phyloP scores from a whole-genome alignment of 305 asterid genomes.

The Ajuga reptans region DNA sequence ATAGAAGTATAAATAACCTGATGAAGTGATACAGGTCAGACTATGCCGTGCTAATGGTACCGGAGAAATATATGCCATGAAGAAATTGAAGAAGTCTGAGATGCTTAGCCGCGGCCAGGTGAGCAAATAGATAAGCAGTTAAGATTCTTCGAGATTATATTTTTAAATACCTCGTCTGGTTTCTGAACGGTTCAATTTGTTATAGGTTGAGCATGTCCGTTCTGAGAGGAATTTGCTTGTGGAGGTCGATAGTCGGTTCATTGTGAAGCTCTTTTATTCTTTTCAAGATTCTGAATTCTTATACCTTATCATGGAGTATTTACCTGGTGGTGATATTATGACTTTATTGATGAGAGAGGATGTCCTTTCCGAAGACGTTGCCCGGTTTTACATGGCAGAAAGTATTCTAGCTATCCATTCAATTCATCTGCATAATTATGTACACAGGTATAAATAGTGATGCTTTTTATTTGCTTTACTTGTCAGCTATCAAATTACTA shows the following conservation, averaged over 20 bases:
- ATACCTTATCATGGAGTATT: slow-evolving; percentile 92
- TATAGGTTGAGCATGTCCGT: slow-evolving; percentile 89
- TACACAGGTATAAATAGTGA: slow-evolving; percentile 54
- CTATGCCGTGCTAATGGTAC: slow-evolving; percentile 71
- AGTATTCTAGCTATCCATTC: slow-evolving; percentile 87
- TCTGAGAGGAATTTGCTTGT: slow-evolving; percentile 92
- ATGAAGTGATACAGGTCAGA: slow-evolving; percentile 59
- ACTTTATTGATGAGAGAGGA: slow-evolving; percentile 91
- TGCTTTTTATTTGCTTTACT: neutral
- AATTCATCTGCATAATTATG: slow-evolving; percentile 78
- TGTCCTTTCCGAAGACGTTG: slow-evolving; percentile 69
- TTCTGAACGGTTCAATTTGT: slow-evolving; percentile 14
- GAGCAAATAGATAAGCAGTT: slow-evolving; percentile 12
- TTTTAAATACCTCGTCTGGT: neutral
- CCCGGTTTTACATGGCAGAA: slow-evolving; percentile 85
- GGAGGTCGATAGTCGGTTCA: slow-evolving; percentile 95
- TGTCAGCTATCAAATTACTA: neutral
- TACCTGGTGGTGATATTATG: slow-evolving; percentile 98
- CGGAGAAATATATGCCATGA: slow-evolving; percentile 89
- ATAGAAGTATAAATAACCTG: slow-evolving; percentile 16
- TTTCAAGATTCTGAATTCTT: slow-evolving; percentile 86
- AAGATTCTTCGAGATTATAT: neutral
- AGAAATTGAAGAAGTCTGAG: slow-evolving; percentile 84
- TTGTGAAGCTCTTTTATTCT: slow-evolving; percentile 83
- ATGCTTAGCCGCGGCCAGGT: slow-evolving; percentile 99